Conservation (phyloP, 140 eudicot species). For the Erigeron philadelphicus region DNA sequence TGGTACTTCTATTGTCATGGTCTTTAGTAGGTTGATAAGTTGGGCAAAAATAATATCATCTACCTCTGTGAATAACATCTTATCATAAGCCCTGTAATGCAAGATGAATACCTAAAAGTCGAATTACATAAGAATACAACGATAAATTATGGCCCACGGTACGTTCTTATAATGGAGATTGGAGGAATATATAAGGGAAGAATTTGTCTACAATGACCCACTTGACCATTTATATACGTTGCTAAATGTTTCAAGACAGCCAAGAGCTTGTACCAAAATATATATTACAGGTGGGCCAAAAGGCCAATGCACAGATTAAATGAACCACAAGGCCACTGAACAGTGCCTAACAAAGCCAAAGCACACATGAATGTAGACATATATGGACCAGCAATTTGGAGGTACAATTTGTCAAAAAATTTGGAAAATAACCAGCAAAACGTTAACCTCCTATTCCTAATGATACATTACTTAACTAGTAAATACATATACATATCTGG, state of each 20-base stretch:
- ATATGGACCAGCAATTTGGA: constrained; percentile 23
- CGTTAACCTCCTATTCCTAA: constrained; percentile 12
- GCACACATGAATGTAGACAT: constrained; percentile 24
- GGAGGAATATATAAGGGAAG: not conserved
- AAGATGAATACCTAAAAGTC: not conserved
- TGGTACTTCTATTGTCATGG: no score
- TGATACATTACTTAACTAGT: constrained; percentile 9
- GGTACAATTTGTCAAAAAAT: constrained; percentile 15
- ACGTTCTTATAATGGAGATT: not conserved
- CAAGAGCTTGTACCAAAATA: not conserved
- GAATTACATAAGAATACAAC: not conserved
- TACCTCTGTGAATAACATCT: no score
- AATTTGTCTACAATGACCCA: constrained; percentile 5
- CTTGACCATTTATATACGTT: not conserved
- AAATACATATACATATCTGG: not conserved
- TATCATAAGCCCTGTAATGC: no score
- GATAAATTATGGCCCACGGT: not conserved
- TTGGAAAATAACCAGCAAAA: constrained; percentile 3
- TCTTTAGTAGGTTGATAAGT: no score
- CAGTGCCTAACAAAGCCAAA: constrained; percentile 34
- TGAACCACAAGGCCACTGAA: constrained; percentile 26
- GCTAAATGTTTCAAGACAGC: not conserved
- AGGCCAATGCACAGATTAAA: constrained; percentile 23
- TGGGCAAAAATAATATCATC: no score
- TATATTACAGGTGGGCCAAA: not conserved